These are phyloP conservation scores for Tilletia caries DNA, from an alignment of 1,284 basidiomycete genomes.

Conservation along the genomic window DNA sequence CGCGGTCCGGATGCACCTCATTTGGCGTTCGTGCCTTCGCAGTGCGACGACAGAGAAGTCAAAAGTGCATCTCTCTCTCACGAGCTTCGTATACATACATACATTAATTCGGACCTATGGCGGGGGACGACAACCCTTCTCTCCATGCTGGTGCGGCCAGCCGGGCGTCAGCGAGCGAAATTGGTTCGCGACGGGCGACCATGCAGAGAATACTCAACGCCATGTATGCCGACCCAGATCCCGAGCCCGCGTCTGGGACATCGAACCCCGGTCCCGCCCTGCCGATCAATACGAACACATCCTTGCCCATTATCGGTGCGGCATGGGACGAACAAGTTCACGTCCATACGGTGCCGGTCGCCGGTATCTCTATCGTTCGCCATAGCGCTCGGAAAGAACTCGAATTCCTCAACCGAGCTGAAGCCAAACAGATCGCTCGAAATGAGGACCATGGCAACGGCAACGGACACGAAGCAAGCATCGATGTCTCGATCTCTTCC, in stretches of 20 bases:
- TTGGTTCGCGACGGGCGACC: background rate
- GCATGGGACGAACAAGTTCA: conserved; percentile 5
- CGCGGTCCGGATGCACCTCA: too few relatives aligned
- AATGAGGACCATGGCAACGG: background rate
- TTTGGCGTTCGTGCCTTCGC: too few relatives aligned
- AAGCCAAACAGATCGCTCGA: background rate
- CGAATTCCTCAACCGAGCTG: background rate
- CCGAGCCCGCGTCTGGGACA: too few relatives aligned
- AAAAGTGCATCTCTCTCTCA: too few relatives aligned
- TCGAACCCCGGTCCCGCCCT: background rate
- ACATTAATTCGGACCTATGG: too few relatives aligned
- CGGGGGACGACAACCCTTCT: too few relatives aligned
- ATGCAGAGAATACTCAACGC: background rate
- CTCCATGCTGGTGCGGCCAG: too few relatives aligned
- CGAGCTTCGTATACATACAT: too few relatives aligned
- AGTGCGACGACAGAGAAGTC: too few relatives aligned
- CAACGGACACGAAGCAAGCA: conserved; percentile 11
- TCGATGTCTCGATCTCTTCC: conserved; percentile 21
- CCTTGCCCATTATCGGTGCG: background rate
- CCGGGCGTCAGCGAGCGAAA: too few relatives aligned
- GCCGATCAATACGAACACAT: background rate
- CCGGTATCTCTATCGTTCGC: background rate
- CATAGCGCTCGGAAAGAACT: background rate
- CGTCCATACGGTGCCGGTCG: background rate
- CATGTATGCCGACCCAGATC: background rate